Percentiles rank a stretch among this genome's conserved stretches.
Conservation (phyloP, 2,329 filamentous ascomycete genomes). For the Diaporthe citri region DNA sequence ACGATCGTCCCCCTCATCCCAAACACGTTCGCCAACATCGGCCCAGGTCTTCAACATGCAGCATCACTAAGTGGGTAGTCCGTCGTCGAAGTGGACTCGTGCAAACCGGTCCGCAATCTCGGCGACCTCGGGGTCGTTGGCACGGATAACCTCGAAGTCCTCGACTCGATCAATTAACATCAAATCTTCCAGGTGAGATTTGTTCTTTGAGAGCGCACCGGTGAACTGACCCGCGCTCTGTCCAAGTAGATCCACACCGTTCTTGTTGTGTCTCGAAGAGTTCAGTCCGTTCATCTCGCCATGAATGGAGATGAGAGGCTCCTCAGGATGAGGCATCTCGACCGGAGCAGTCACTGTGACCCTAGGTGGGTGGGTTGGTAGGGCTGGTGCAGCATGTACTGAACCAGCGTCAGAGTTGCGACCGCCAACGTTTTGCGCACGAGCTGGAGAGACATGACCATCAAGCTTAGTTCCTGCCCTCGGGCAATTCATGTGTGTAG, state of each 20-base stretch:
- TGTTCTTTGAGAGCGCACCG: neutral
- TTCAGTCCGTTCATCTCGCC: slow-evolving; percentile 18
- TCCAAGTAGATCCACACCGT: neutral
- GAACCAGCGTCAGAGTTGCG: neutral
- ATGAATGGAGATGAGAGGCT: neutral
- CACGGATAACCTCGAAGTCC: neutral
- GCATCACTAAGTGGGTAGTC: too few relatives aligned
- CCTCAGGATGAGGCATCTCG: neutral
- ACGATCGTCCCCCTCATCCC: neutral
- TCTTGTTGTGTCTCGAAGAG: slow-evolving; percentile 10
- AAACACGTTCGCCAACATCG: neutral
- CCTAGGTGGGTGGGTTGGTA: neutral
- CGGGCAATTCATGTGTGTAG: neutral
- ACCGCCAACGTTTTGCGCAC: too few relatives aligned
- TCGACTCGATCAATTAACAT: neutral
- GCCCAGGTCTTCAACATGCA: neutral
- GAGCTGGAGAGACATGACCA: neutral
- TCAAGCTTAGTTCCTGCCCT: neutral
- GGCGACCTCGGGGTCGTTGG: neutral
- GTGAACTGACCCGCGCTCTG: slow-evolving; percentile 12
- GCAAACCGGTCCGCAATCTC: neutral
- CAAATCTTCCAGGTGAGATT: neutral
- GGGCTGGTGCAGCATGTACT: neutral
- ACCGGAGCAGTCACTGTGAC: neutral
- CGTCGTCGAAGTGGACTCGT: neutral